Evolutionary conservation across 2,329 filamentous ascomycete species (phyloP), one percentile per base, ranked within the genome.

Genomic region (Neonectria hederae): DNA sequence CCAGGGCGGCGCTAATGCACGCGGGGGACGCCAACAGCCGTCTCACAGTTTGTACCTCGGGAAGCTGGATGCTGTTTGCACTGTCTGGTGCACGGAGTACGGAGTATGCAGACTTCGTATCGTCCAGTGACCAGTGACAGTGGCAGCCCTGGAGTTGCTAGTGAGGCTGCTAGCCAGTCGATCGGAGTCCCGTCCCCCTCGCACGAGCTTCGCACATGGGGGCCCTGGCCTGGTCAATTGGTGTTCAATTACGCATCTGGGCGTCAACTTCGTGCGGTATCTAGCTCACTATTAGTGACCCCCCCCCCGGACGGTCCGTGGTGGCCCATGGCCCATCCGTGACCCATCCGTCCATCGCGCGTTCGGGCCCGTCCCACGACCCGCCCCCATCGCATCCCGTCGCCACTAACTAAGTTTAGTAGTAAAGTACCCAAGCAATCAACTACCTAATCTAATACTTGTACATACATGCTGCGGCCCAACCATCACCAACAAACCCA

Each of bases 1-100:
- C 66, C 63, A 59, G 52, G 63, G 57, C 53, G 43, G 35, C 71
- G 57, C 68, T 73, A 73, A 71, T 68, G 69, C 62, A 62, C 24
- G 59, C n/a, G 55, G 56, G 54, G 63, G 62, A 26, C 61, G 59
- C 52, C 61, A 62, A 45, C 40, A 45, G 54, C 56, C 53, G 59
- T 60, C 59, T 69, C 69, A 48, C 63, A 55, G 52, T 17, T 67
- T 70, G 71, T 73, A 73, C 69, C 26, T 28, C 26, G 26, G 26
- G 26, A 28, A 28, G 26, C 28, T 30, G 54, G 38, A 35, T 45
- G 17, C 26, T 17, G 26, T 51, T 40, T 54, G 60, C 68, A 68
- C 26, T 28, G 26, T 28, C 26, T 28, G 26, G 26, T 28, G 26
- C 10, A 28, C 26, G 26, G 26, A 28, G 38, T 42, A 42, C 38